Base-by-base conservation (phyloP, 2,329 filamentous ascomycete species). In the Xylaria hypoxylon region DNA sequence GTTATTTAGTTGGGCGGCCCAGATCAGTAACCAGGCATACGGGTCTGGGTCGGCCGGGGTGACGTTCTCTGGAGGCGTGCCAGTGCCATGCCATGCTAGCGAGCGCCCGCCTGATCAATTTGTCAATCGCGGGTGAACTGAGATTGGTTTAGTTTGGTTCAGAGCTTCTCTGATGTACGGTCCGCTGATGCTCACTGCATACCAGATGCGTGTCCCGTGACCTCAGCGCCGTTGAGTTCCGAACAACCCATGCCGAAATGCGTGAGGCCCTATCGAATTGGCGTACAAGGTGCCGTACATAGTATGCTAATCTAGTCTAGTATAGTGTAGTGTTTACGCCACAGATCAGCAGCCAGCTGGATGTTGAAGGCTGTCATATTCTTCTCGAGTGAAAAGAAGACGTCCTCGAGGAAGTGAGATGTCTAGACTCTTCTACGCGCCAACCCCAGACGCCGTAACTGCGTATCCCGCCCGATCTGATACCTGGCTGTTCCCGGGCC, bases 131-230 rank as follows among this genome's bases (percentile, higher is more conserved):
- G 4, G 44, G 40, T 10, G 44, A 48, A 35, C 53, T 40, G 55
- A 61, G 55, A 66, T 63, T 64, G 67, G 67, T 47, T 50, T 59
- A 45, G 56, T 48, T 40, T 50, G 31, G 24, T 35, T 26, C 42
- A 61, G 31, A 68, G 53, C 31, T 45, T 53, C 28, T 24, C 42
- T 44, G 11, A 31, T 28, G 52, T 24, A 24, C 57, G 51, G 52
- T 58, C 67, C 67, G 50, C 55, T 53, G 58, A 59, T 62, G 67
- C 64, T 67, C 56, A 68, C 68, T 65, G 61, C 65, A 70, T 70
- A 56, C 38, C 26, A 22, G 48, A 42, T 65, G 62, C 56, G 50
- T 44, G 52, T 70, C 62, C 65, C 65, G 68, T 70, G 68, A 70
- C 48, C 53, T 57, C 62, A 57, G 57, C 58, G 65, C 64, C 67